Evolutionary conservation across 768 basidiomycete genomes (phyloP).

Genomic region (Scleroderma bovista): DNA sequence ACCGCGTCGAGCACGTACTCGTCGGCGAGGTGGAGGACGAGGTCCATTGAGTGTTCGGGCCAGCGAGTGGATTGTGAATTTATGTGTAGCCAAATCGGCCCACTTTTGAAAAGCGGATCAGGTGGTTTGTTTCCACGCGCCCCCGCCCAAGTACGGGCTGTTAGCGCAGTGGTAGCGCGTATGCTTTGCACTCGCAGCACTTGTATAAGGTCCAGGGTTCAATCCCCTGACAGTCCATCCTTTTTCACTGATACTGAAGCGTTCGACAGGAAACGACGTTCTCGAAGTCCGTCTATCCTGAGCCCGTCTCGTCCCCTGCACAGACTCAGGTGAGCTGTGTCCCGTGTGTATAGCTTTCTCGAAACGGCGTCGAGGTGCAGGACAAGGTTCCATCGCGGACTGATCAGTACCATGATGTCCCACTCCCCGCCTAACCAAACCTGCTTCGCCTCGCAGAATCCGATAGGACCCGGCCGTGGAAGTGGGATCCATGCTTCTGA

Average conservation of each 20-base stretch:
- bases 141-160: background rate
- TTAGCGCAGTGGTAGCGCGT: slow-evolving; percentile 27
- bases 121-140: background rate
- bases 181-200: slow-evolving; percentile 25
- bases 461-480: slow-evolving; percentile 9
- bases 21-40: slow-evolving; percentile 66
- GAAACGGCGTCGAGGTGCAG: background rate
- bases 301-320: too few species aligned
- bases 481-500: slow-evolving; percentile 21
- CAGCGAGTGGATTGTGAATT: background rate
- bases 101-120: slow-evolving; percentile 23
- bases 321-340: background rate
- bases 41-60: slow-evolving; percentile 59
- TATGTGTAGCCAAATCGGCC: slow-evolving; percentile 20
- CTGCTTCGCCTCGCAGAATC: slow-evolving; percentile 7
- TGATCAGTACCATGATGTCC: background rate
- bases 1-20: slow-evolving; percentile 67
- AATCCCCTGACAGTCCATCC: slow-evolving; percentile 28
- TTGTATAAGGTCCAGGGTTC: slow-evolving; percentile 30
- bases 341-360: background rate
- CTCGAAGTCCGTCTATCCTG: background rate
- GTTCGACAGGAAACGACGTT: too few species aligned
- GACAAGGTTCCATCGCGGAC: background rate
- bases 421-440: slow-evolving; percentile 1
- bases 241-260: too few species aligned